phyloP scores from a whole-genome alignment of 768 basidiomycete species.

The Nevesoporus exiguus region DNA sequence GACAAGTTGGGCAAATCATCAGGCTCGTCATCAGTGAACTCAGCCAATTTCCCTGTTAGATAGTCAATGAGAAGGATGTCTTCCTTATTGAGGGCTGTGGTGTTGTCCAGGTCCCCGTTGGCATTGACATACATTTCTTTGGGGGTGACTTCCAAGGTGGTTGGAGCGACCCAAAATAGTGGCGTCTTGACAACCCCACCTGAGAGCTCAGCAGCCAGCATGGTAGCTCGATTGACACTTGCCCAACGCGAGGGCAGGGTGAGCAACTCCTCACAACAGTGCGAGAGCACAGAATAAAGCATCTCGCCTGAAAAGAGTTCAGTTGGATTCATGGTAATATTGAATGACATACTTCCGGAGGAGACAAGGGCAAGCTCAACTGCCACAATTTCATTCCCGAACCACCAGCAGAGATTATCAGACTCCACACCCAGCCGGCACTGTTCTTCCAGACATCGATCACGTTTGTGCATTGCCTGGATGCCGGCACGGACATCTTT shows the following conservation, averaged over 20 bases:
- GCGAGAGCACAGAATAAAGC: neutral
- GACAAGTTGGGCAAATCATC: neutral
- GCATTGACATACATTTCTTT: neutral
- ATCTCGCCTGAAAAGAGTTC: neutral
- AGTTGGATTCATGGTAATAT: neutral
- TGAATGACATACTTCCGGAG: neutral
- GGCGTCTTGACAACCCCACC: neutral
- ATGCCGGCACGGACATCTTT: too few species aligned
- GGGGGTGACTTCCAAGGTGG: neutral
- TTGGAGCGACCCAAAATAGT: neutral
- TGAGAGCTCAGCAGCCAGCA: neutral
- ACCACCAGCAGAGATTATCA: neutral
- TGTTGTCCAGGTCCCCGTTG: too few species aligned
- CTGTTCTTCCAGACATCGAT: neutral
- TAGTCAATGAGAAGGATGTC: neutral
- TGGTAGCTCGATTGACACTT: neutral
- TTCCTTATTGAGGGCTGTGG: neutral
- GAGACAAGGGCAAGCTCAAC: neutral
- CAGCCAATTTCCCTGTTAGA: neutral
- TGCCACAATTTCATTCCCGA: neutral
- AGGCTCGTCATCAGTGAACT: neutral
- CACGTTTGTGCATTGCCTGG: neutral
- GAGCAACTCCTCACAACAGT: neutral
- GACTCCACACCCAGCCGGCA: neutral
- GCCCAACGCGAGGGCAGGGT: neutral